phyloP scores from a whole-genome alignment of 148 eudicot species.

The Rhododendron ovatum region DNA sequence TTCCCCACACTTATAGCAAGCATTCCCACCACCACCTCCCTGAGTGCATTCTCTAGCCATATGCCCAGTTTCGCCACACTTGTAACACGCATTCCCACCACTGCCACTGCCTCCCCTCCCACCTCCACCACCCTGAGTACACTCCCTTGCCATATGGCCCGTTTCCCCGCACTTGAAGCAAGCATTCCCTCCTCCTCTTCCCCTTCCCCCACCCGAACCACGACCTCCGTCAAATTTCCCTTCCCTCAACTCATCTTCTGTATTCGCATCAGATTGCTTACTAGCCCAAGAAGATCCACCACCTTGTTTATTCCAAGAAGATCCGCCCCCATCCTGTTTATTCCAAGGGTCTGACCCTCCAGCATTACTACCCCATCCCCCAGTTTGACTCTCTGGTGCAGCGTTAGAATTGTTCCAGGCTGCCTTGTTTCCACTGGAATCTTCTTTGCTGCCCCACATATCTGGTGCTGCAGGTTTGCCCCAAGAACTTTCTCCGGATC shows the following conservation, averaged over 20 bases:
- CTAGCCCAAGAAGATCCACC: conserved; percentile 17
- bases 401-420: conserved; percentile 12
- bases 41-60: conserved; percentile 27
- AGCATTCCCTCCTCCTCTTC: conserved; percentile 26
- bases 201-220: conserved; percentile 42
- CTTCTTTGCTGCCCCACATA: conserved; percentile 16
- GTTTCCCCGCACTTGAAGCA: conserved; percentile 26
- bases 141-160: conserved; percentile 31
- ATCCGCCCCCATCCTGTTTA: conserved; percentile 4
- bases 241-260: conserved; percentile 10
- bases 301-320: conserved; percentile 18
- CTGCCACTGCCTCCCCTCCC: conserved; percentile 42
- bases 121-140: conserved; percentile 27
- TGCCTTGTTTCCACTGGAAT: conserved; percentile 12
- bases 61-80: conserved; percentile 35
- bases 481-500: conserved; percentile 19
- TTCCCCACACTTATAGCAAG: conserved; percentile 9
- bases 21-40: conserved; percentile 12
- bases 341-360: background rate
- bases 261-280: conserved; percentile 13
- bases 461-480: conserved; percentile 18
- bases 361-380: conserved; percentile 18
- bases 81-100: conserved; percentile 12
- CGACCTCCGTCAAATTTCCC: conserved; percentile 23
- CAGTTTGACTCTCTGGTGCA: conserved; percentile 15